Conservation (phyloP, 495 filamentous ascomycete genomes). For the Aspergillus kassunensis region DNA sequence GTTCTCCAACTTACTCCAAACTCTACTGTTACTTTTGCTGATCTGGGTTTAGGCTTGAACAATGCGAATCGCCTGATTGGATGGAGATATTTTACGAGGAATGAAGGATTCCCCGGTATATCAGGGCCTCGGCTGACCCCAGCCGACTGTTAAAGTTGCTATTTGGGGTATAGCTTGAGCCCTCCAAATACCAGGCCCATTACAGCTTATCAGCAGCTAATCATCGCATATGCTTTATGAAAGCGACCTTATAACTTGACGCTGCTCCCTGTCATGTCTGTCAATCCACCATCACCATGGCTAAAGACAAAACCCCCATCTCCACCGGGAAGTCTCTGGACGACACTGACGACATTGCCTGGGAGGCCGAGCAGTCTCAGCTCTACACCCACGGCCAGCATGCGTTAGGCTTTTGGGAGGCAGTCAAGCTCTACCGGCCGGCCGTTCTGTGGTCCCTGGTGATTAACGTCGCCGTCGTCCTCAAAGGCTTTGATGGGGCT, state of each 20-base stretch:
- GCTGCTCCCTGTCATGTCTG: background rate
- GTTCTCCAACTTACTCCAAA: too few relatives aligned
- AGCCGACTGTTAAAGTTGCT: background rate
- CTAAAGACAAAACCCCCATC: too few relatives aligned
- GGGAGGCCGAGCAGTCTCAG: background rate
- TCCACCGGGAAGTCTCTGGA: too few relatives aligned
- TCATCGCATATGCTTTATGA: too few relatives aligned
- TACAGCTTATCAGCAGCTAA: background rate
- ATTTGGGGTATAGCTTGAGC: background rate
- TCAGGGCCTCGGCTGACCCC: background rate
- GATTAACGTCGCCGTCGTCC: slow-evolving; percentile 1
- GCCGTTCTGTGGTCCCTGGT: background rate
- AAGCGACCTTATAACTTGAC: background rate
- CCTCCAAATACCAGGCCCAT: too few relatives aligned
- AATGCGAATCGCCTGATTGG: too few relatives aligned
- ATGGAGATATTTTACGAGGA: too few relatives aligned
- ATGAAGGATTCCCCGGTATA: too few relatives aligned
- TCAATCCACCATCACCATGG: too few relatives aligned
- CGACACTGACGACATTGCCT: background rate
- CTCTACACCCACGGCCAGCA: background rate
- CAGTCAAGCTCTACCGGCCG: background rate
- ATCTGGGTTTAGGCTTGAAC: too few relatives aligned
- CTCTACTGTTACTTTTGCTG: too few relatives aligned
- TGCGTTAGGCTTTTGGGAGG: slow-evolving; percentile 4
- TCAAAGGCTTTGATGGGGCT: slow-evolving; percentile 4